These are phyloP conservation scores for Serendipita sp. DNA, from an alignment of 768 basidiomycete species.

Conservation along the genomic window DNA sequence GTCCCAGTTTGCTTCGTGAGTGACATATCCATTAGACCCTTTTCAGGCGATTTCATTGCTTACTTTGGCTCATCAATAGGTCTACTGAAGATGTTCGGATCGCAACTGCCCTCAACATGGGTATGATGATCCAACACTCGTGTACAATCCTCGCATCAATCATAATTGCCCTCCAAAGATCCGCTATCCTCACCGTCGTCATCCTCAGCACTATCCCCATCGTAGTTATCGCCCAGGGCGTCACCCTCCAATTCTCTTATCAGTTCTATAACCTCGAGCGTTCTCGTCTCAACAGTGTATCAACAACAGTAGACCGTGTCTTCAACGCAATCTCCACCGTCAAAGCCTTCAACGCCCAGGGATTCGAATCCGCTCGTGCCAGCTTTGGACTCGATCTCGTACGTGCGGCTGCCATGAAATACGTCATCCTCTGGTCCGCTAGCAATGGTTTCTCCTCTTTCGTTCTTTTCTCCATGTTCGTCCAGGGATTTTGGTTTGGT, in stretches of 20 bases:
- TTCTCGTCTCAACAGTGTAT: constrained; percentile 47
- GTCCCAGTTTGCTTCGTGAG: constrained; percentile 77
- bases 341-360: constrained; percentile 77
- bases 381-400: constrained; percentile 30
- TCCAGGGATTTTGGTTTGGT: constrained; percentile 95
- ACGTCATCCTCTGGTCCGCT: constrained; percentile 62
- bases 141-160: constrained; percentile 68
- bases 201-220: constrained; percentile 81
- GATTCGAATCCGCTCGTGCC: constrained; percentile 36
- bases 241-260: constrained; percentile 53
- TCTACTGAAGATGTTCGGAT: constrained; percentile 89
- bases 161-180: constrained; percentile 62
- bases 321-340: constrained; percentile 69
- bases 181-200: constrained; percentile 75
- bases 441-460: constrained; percentile 59
- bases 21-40: background rate
- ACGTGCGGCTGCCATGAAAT: constrained; percentile 30
- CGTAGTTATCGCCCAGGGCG: constrained; percentile 55
- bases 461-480: constrained; percentile 81
- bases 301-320: constrained; percentile 66
- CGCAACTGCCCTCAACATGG: constrained; percentile 66
- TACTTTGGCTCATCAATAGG: constrained; percentile 25
- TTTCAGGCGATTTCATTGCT: background rate
- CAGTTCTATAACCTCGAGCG: constrained; percentile 59
- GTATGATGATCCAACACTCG: constrained; percentile 63